phyloP scores from a whole-genome alignment of 768 basidiomycete species.

The Chalciporus chontae region DNA sequence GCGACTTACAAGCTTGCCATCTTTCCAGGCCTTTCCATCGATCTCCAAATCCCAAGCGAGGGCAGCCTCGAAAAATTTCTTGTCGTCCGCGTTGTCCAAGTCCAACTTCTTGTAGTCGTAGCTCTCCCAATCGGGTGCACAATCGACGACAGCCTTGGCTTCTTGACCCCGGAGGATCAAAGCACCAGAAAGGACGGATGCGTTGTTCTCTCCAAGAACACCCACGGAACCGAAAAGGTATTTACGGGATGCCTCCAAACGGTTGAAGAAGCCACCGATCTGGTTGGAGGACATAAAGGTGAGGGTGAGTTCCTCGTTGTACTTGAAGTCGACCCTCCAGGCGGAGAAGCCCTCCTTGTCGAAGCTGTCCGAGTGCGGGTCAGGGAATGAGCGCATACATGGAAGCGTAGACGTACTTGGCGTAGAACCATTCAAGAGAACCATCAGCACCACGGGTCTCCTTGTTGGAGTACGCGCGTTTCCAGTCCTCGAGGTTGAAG shows the following conservation, averaged over 20 bases:
- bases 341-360: constrained; percentile 87
- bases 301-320: constrained; percentile 88
- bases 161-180: constrained; percentile 84
- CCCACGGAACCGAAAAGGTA: constrained; percentile 93
- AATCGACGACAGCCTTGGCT: constrained; percentile 62
- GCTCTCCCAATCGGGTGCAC: constrained; percentile 90
- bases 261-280: constrained; percentile 95
- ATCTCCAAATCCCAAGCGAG: constrained; percentile 92
- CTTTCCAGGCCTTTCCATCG: constrained; percentile 86
- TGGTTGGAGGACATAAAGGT: constrained; percentile 95
- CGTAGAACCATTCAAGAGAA: constrained; percentile 93
- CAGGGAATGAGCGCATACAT: not conserved
- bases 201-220: constrained; percentile 78
- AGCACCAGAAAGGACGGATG: constrained; percentile 78
- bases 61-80: constrained; percentile 88
- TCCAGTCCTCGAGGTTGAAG: constrained; percentile 95
- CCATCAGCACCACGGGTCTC: constrained; percentile 86
- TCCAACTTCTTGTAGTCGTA: constrained; percentile 81
- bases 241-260: constrained; percentile 94
- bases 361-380: constrained; percentile 47
- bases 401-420: constrained; percentile 56
- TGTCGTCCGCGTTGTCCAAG: constrained; percentile 67
- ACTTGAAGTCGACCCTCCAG: constrained; percentile 96
- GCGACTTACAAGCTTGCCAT: constrained; percentile 80
- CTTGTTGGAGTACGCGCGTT: constrained; percentile 95